These are phyloP conservation scores for Pythium monospermum DNA, from an alignment of 352 stramenopile species.

Conservation along the genomic window DNA sequence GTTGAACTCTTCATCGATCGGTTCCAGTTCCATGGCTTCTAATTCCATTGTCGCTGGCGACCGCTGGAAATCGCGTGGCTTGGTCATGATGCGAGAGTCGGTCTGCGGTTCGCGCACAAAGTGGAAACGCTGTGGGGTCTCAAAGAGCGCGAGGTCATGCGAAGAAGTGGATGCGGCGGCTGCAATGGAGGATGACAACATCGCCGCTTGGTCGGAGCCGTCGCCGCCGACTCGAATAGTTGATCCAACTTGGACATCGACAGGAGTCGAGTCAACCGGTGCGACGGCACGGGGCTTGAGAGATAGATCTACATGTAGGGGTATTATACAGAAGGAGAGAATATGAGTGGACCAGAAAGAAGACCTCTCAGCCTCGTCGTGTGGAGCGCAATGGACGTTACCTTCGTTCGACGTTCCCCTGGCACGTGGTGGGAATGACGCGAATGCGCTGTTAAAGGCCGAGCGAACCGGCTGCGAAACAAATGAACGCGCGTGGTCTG, in stretches of 20 bases:
- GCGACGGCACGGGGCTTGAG: not conserved
- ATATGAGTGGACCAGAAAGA: too few species aligned
- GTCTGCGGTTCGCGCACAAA: constrained; percentile 65
- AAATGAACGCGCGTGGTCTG: constrained; percentile 29
- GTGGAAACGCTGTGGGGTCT: constrained; percentile 72
- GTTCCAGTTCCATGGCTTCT: constrained; percentile 69
- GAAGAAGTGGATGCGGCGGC: constrained; percentile 28
- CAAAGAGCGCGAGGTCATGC: constrained; percentile 26
- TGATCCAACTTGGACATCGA: not conserved
- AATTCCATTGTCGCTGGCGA: constrained; percentile 63
- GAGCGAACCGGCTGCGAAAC: constrained; percentile 41
- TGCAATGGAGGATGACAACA: constrained; percentile 19
- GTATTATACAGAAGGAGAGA: too few species aligned
- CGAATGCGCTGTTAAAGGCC: constrained; percentile 47
- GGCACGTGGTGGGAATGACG: constrained; percentile 2
- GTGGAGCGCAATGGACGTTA: too few species aligned
- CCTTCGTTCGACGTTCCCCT: not conserved
- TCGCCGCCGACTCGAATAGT: not conserved
- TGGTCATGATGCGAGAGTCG: constrained; percentile 45
- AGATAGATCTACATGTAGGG: not conserved
- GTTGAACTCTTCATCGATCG: constrained; percentile 81
- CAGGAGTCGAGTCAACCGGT: not conserved
- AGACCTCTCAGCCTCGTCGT: too few species aligned
- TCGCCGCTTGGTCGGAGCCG: too few species aligned
- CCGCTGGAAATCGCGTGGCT: constrained; percentile 17